phyloP scores from a whole-genome alignment of 331 rosid species.

The Quercus tomentella region DNA sequence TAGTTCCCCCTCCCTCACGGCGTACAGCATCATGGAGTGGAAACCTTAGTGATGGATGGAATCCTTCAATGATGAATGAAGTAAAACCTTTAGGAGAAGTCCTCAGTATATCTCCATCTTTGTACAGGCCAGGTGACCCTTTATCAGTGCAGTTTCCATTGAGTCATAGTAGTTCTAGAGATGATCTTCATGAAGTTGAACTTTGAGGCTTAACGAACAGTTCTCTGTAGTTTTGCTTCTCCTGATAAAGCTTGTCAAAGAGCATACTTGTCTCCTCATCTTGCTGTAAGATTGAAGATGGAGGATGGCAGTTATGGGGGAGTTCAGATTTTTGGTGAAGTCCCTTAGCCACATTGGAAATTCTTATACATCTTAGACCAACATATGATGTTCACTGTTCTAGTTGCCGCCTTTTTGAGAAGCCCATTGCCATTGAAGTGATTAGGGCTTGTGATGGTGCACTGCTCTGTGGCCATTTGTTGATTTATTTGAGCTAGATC shows the following conservation, averaged over 20 bases:
- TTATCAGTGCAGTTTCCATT: background rate
- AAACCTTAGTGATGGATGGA: constrained; percentile 17
- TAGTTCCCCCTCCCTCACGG: constrained; percentile 16
- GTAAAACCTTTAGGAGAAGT: constrained; percentile 15
- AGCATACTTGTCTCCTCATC: background rate
- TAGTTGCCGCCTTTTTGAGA: background rate
- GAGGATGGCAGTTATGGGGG: constrained; percentile 8
- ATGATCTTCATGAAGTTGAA: constrained; percentile 32
- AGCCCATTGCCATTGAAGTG: background rate
- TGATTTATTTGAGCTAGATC: background rate
- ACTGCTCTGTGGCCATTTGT: background rate
- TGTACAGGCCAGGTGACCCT: constrained; percentile 1
- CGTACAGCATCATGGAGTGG: constrained; percentile 42
- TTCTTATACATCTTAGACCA: constrained; percentile 2
- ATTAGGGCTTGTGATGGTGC: background rate
- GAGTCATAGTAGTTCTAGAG: constrained; percentile 21
- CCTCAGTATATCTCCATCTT: background rate
- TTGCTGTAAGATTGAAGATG: background rate
- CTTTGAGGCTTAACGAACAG: constrained; percentile 14
- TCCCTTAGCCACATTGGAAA: constrained; percentile 12
- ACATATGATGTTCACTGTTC: background rate
- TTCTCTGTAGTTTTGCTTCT: background rate
- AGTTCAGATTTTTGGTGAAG: constrained; percentile 16
- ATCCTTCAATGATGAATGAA: constrained; percentile 8
- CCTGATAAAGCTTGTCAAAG: background rate